phyloP scores from a whole-genome alignment of 2,329 filamentous ascomycete species.

The Sclerotinia spermophila region DNA sequence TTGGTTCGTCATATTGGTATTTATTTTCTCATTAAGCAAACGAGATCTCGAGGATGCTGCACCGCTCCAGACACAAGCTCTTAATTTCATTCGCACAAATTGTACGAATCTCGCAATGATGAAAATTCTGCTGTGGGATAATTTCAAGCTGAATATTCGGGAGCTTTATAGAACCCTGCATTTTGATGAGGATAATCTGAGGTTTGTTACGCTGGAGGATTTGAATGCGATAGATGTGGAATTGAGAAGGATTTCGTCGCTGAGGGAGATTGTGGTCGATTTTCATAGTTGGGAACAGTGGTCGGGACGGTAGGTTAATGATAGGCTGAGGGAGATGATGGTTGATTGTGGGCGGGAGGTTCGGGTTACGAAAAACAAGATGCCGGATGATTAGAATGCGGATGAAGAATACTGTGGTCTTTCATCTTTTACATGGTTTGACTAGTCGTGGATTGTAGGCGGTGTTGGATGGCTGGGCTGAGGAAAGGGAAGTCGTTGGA shows the following conservation, averaged over 20 bases:
- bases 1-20: background rate
- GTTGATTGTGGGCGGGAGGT: background rate
- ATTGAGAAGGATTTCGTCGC: background rate
- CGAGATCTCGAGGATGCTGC: background rate
- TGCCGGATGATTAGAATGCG: no score
- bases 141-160: background rate
- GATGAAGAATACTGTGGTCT: no score
- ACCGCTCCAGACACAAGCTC: background rate
- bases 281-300: background rate
- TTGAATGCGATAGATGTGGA: background rate
- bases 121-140: background rate
- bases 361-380: background rate
- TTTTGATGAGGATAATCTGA: no score
- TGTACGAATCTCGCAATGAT: background rate
- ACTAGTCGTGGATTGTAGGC: background rate
- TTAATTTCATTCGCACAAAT: background rate
- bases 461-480: rapidly evolving
- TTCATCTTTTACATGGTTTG: no score
- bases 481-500: no score
- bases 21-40: background rate
- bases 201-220: no score
- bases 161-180: no score
- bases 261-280: background rate
- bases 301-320: background rate
- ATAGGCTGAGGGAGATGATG: background rate